Base-by-base conservation (phyloP, 805 yeast species). In the Lachancea fermentati region DNA sequence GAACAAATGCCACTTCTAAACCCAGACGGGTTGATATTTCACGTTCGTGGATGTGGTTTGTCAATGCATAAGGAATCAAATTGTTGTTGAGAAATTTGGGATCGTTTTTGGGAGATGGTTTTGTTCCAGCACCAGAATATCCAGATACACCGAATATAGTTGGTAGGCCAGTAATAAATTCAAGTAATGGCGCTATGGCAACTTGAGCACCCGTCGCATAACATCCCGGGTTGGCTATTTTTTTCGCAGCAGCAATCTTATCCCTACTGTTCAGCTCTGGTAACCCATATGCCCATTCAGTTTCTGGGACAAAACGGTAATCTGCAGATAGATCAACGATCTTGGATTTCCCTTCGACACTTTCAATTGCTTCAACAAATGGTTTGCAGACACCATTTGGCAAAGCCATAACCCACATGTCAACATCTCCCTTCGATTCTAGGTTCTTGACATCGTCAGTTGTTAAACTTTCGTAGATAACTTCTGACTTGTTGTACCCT, bases 71-170 rank as follows among this genome's bases (percentile, higher is more conserved):
- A 43, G 99, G 97, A 56, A 93, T 85, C 60, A 93, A 69, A 67
- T 93, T 93, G 67, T 93, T 77, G 46, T 69, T 66, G 60, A 93
- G 72, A 57, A 79, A 71, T 43, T 78, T 72, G 36, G 83, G 68
- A 61, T 93, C 97, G 60, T 93, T 93, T 69, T 89, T 88, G 46
- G 95, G 95, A 11, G 96, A 85, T 43, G 98, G 98, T 68, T 94
- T 93, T 29, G 99, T 89, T 50, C 99, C 99, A 8, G 98, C 98
- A 44, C 99, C 99, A 9, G 98, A 93, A 63, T 91, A 93, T 36
- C 99, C 99, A 36, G 96, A 86, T 25, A 93, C 93, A 58, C 98
- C 98, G 60, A 93, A 93, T 9, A 91, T 73, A 3, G 87, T 70
- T 37, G 99, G 97, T 19, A 73, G 69, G 26, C 93, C 93, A 11